Percentiles rank a stretch among this genome's conserved stretches.
Conservation (phyloP, 2,329 filamentous ascomycete genomes). For the Botrytis elliptica region DNA sequence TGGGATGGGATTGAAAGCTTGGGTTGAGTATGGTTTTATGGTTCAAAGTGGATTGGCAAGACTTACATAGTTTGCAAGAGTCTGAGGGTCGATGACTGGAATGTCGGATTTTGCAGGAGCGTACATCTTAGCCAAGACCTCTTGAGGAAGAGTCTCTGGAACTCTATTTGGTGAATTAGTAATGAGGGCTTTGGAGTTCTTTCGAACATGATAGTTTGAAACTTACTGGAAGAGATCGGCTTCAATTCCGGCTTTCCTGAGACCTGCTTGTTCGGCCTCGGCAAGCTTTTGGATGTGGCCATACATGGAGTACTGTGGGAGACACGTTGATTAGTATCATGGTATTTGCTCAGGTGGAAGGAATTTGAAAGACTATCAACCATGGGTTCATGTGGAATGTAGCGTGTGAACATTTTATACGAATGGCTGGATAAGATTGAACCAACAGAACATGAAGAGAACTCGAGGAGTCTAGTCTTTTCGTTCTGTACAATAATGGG, state of each 20-base stretch:
- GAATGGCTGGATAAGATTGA: neutral
- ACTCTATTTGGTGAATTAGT: conserved; percentile 44
- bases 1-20: neutral
- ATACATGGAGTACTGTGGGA: conserved; percentile 80
- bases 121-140: conserved; percentile 87
- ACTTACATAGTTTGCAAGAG: conserved; percentile 61
- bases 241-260: conserved; percentile 79
- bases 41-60: neutral
- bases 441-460: neutral
- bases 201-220: neutral
- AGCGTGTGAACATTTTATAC: no score
- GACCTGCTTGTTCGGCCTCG: conserved; percentile 86
- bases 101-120: conserved; percentile 75
- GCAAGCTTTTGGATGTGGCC: conserved; percentile 84
- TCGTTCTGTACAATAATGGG: neutral
- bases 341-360: neutral
- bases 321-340: conserved; percentile 4
- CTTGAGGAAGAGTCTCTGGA: conserved; percentile 79
- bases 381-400: neutral
- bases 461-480: no score
- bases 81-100: conserved; percentile 56
- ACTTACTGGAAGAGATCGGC: conserved; percentile 63
- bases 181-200: neutral
- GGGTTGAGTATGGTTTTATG: neutral
- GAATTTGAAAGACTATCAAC: neutral